Conservation (phyloP, 805 yeast species). For the Blastobotrys terrestris region DNA sequence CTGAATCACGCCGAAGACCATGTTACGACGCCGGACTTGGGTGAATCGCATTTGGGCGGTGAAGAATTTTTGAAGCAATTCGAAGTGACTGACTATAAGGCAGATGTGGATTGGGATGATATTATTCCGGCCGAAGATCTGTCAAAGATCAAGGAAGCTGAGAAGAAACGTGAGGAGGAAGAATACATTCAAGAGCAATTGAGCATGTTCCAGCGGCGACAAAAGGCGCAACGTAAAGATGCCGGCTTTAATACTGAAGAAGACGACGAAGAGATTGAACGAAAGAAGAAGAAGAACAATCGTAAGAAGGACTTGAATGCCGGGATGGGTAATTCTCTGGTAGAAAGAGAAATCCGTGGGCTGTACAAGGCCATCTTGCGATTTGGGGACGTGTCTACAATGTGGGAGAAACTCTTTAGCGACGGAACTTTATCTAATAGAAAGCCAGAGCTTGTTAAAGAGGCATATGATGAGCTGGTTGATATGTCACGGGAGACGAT, state of each 20-base stretch:
- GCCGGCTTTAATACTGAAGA: conserved; percentile 34
- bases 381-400: conserved; percentile 65
- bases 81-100: conserved; percentile 97
- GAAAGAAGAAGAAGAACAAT: conserved; percentile 29
- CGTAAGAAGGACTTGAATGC: conserved; percentile 35
- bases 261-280: conserved; percentile 37
- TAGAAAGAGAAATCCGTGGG: conserved; percentile 78
- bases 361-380: conserved; percentile 77
- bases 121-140: conserved; percentile 94
- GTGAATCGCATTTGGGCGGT: conserved; percentile 97
- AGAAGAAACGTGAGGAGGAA: conserved; percentile 79
- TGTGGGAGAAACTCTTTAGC: conserved; percentile 79
- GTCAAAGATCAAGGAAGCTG: conserved; percentile 82
- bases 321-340: conserved; percentile 19
- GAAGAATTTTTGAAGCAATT: conserved; percentile 96
- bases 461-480: conserved; percentile 68
- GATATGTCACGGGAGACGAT: conserved; percentile 55
- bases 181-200: conserved; percentile 83
- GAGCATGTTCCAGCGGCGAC: conserved; percentile 76
- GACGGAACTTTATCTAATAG: conserved; percentile 87
- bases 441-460: conserved; percentile 69
- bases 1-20: conserved; percentile 97
- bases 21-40: conserved; percentile 89
- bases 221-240: conserved; percentile 43
- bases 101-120: conserved; percentile 98